phyloP scores from a whole-genome alignment of 352 stramenopile species.

The Phytophthora pseudosyringae region DNA sequence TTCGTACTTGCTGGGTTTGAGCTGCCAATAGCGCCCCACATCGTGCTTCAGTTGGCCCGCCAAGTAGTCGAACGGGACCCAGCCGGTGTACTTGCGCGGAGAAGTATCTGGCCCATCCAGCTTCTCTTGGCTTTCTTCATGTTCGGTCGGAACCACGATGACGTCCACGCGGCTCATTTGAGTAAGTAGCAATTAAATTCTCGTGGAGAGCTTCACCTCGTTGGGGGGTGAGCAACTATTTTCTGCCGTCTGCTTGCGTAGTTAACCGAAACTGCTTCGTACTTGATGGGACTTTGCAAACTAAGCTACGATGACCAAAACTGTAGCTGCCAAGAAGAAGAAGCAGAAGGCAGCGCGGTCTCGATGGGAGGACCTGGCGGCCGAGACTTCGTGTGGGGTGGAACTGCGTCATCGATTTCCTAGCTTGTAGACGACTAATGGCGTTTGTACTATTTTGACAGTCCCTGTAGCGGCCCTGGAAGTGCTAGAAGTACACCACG shows the following conservation, averaged over 20 bases:
- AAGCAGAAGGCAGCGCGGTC: conserved; percentile 28
- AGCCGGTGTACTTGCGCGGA: conserved; percentile 35
- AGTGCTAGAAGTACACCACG: conserved; percentile 52
- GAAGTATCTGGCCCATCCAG: neutral
- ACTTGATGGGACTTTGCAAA: conserved; percentile 3
- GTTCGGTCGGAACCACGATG: conserved; percentile 14
- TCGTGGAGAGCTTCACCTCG: neutral
- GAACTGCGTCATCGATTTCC: neutral
- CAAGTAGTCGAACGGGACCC: conserved; percentile 60
- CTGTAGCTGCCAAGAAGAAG: conserved; percentile 35
- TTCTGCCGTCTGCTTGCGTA: neutral
- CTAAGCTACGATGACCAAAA: conserved; percentile 25
- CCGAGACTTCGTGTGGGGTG: conserved; percentile 44
- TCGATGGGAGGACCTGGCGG: conserved; percentile 42
- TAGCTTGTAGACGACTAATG: neutral
- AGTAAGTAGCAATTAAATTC: neutral
- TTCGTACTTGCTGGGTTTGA: conserved; percentile 51
- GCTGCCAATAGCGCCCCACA: conserved; percentile 51
- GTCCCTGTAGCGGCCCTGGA: conserved; percentile 47
- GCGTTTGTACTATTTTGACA: conserved; percentile 14
- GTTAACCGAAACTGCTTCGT: conserved; percentile 27
- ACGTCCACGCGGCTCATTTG: conserved; percentile 37
- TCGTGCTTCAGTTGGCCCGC: conserved; percentile 53
- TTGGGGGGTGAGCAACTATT: conserved; percentile 14
- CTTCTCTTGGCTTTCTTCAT: neutral